Evolutionary conservation across 805 yeast species (phyloP).

Genomic region (Sugiyamaella qingdaonensis): DNA sequence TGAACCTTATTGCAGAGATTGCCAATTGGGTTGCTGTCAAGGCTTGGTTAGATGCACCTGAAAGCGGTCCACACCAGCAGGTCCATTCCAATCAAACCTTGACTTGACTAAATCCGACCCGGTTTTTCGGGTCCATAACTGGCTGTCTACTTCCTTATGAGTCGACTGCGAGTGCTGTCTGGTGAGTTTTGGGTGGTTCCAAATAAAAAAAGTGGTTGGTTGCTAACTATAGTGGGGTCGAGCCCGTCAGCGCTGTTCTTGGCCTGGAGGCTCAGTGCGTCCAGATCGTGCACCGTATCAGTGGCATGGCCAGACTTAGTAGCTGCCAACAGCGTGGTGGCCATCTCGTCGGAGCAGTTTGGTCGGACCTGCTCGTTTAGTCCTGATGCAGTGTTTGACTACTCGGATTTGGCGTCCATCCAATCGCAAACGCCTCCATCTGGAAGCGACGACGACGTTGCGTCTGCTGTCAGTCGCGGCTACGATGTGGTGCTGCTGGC

Average conservation of each 20-base stretch:
- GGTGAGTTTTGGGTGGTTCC: not conserved
- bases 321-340: conserved; percentile 6
- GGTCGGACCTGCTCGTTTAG: conserved; percentile 16
- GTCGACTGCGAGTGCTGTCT: not conserved
- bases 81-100: not conserved
- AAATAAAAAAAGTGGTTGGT: too few relatives aligned
- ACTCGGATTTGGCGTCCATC: conserved; percentile 8
- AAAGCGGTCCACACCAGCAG: not conserved
- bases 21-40: too few relatives aligned
- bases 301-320: conserved; percentile 21
- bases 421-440: not conserved
- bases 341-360: conserved; percentile 19
- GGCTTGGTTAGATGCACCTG: not conserved
- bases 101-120: not conserved
- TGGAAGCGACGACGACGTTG: conserved; percentile 3
- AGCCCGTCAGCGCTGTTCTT: conserved; percentile 20
- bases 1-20: too few relatives aligned
- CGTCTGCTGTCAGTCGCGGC: not conserved
- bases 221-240: conserved; percentile 18
- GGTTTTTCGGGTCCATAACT: too few relatives aligned
- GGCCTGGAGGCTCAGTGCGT: conserved; percentile 23
- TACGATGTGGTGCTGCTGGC: conserved; percentile 15
- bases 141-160: not conserved
- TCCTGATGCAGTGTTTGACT: conserved; percentile 15
- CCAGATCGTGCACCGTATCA: conserved; percentile 18